These are phyloP conservation scores for Xylaria sp. DNA, from an alignment of 2,329 filamentous ascomycete genomes.

Conservation along the genomic window DNA sequence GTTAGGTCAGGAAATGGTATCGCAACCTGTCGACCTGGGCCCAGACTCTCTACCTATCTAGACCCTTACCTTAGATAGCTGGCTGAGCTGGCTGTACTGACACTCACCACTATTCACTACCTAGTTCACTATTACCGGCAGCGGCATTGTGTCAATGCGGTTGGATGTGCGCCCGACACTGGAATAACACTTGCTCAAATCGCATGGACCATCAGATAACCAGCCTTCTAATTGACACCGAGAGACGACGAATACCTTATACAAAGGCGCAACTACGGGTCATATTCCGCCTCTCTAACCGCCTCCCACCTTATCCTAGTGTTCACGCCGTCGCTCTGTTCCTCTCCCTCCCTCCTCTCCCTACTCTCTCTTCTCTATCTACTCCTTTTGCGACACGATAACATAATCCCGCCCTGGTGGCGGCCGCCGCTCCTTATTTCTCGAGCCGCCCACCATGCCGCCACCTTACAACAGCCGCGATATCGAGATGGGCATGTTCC, in stretches of 20 bases:
- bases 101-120: constrained; percentile 4
- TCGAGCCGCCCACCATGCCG: constrained; percentile 44
- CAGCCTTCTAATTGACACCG: not conserved
- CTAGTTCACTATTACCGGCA: not conserved
- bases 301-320: not conserved
- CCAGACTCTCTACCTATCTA: no score
- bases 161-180: not conserved
- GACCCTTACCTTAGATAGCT: no score
- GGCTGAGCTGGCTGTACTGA: not conserved
- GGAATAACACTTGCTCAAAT: not conserved
- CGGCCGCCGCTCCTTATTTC: constrained; percentile 18
- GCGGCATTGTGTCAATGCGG: not conserved
- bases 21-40: no score
- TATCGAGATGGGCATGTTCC: constrained; percentile 63
- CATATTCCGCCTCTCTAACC: not conserved
- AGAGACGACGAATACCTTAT: not conserved
- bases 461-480: constrained; percentile 37
- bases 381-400: constrained; percentile 13
- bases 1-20: no score
- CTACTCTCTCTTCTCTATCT: not conserved
- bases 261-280: not conserved
- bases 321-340: not conserved
- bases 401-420: constrained; percentile 29
- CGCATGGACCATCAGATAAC: not conserved
- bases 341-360: not conserved